These are phyloP conservation scores for Citrus australasica DNA, from an alignment of 345 rosid genomes.

Conservation along the genomic window DNA sequence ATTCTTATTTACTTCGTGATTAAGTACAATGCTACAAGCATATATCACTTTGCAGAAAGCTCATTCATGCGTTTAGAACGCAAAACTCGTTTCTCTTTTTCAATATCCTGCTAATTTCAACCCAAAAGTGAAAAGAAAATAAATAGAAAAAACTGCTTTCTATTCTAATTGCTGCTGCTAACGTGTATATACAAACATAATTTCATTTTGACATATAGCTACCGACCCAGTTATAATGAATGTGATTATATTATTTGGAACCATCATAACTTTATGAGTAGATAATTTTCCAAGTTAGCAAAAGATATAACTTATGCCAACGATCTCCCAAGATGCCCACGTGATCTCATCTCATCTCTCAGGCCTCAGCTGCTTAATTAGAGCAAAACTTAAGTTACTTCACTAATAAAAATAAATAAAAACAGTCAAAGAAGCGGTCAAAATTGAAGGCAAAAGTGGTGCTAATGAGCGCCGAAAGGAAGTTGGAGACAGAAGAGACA, in stretches of 20 bases:
- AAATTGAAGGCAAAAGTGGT: conserved; percentile 3
- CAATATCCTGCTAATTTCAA: not conserved
- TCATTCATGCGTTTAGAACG: not conserved
- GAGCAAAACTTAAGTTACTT: no score
- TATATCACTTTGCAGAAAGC: not conserved
- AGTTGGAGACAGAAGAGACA: conserved; percentile 16
- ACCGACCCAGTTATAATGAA: not conserved
- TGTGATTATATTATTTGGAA: not conserved
- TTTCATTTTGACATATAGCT: not conserved
- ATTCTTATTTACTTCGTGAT: no score
- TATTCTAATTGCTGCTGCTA: not conserved
- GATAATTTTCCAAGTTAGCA: not conserved
- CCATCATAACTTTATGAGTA: not conserved
- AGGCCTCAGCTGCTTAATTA: no score
- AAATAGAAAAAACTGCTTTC: not conserved
- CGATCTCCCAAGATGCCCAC: not conserved
- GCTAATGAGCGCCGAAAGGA: conserved; percentile 51
- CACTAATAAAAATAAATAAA: not conserved
- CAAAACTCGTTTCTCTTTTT: not conserved
- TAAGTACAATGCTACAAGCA: no score
- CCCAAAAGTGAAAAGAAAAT: no score
- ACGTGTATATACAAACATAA: not conserved
- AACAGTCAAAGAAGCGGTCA: conserved; percentile 33
- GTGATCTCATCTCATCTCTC: not conserved
- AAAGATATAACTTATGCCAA: not conserved